A percentile compares a stretch with the other conserved stretches of the same genome.
Evolutionary conservation across 176 grass and related monocot genomes (phyloP).

Genomic region (Phoenix dactylifera): DNA sequence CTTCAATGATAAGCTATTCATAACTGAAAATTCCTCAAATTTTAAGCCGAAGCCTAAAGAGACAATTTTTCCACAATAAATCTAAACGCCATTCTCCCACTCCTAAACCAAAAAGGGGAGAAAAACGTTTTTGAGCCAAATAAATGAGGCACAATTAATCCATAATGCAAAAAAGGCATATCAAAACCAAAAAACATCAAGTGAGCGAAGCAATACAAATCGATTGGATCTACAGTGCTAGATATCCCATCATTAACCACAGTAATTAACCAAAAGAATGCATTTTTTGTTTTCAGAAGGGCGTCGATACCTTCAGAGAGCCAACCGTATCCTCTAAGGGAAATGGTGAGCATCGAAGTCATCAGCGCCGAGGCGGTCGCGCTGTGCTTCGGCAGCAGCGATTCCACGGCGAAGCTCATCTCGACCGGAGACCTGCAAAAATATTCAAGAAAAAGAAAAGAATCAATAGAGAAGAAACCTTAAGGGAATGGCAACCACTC

Average conservation of each 20-base stretch:
- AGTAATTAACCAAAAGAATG: not conserved
- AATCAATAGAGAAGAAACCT: not conserved
- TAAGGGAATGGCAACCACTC: conserved; percentile 5
- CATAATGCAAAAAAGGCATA: too few relatives aligned
- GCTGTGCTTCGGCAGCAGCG: conserved; percentile 87
- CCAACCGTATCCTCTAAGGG: conserved; percentile 51
- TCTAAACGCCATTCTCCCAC: too few relatives aligned
- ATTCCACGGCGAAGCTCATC: conserved; percentile 70
- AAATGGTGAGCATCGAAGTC: conserved; percentile 68
- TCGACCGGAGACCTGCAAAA: conserved; percentile 54
- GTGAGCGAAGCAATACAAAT: too few relatives aligned
- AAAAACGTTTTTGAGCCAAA: too few relatives aligned
- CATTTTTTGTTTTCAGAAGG: not conserved
- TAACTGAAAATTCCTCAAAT: too few relatives aligned
- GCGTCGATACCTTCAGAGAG: conserved; percentile 50
- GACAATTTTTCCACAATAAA: too few relatives aligned
- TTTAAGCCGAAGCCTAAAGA: too few relatives aligned
- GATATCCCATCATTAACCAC: not conserved
- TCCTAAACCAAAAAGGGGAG: too few relatives aligned
- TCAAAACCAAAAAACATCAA: too few relatives aligned
- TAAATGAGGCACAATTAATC: too few relatives aligned
- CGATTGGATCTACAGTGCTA: not conserved
- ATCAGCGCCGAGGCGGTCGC: conserved; percentile 81
- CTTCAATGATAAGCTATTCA: too few relatives aligned
- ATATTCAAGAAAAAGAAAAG: not conserved